Evolutionary conservation across 192 early-diverging fungal genomes (phyloP), one percentile per base, ranked within the genome.

Genomic region (Pilobolus umbonatus): DNA sequence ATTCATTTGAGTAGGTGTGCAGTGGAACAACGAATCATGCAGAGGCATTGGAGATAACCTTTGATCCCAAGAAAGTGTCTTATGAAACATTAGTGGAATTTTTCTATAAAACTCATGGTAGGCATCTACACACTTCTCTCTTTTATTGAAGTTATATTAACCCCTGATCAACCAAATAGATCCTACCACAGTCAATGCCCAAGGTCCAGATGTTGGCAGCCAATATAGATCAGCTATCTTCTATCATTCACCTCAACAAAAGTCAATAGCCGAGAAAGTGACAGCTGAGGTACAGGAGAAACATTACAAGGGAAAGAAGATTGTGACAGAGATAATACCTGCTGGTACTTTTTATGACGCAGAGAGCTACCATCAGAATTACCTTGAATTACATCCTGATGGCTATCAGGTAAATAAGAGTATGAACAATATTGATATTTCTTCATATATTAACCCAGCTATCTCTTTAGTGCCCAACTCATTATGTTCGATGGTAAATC

Each of bases 161-260:
- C 15, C n/a, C n/a, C n/a, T n/a, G 19, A 24, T 6, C 8, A 12
- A 12, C 50, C 14, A 59, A 15, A 11, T 47, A 59, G 89, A 97
- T 62, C 92, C 95, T 1, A 95, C 93, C 1, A 90, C 88, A 15
- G 57, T 79, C 24, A 87, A 91, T 66, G 75, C 78, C 1, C 93
- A 95, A 61, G 94, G 94, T 5, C 77, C 75, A 50, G 93, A 97
- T 65, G 54, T 77, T 36, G 93, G 95, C 17, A 82, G 87, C n/a
- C 95, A 97, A 75, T 81, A 97, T 78, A 80, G 94, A 5, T 88
- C 86, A 1, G 90, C 78, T 17, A 93, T 97, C 61, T 91, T 91
- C 60, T 90, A 87, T 65, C 86, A 91, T 68, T 73, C 64, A 21
- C 68, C 73, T 4, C 76, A 88, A 56, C 93, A 97, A 67, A 78